These are phyloP conservation scores for Lepidium aucheri DNA, from an alignment of 345 rosid genomes.

Conservation along the genomic window DNA sequence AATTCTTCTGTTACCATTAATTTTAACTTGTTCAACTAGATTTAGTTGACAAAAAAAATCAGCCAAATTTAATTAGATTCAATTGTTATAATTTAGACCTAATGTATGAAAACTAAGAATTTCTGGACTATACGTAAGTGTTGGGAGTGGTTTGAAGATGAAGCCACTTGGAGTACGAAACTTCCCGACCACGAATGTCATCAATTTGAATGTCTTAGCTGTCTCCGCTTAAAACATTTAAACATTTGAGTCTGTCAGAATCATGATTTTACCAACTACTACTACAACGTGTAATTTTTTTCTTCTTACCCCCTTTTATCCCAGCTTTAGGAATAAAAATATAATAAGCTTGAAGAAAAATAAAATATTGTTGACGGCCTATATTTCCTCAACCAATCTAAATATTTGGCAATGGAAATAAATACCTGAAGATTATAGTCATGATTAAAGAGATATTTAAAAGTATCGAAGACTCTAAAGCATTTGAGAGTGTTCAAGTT, in stretches of 20 bases:
- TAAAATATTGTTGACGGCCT: not conserved
- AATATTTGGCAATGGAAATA: no score
- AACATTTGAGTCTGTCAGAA: conserved; percentile 10
- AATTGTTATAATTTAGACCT: no score
- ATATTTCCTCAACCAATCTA: not conserved
- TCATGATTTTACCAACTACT: conserved; percentile 12
- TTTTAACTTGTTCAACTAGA: no score
- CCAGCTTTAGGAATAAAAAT: no score
- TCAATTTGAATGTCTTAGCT: conserved; percentile 19
- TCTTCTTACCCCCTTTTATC: not conserved
- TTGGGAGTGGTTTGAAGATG: not conserved
- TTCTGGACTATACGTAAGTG: not conserved
- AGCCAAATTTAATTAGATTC: no score
- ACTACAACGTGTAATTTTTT: conserved; percentile 9
- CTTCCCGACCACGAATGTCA: conserved; percentile 6
- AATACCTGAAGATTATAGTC: no score
- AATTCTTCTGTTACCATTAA: no score
- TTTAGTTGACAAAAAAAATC: no score
- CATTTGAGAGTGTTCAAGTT: no score
- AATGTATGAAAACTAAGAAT: not conserved
- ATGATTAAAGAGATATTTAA: no score
- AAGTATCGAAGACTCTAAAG: no score
- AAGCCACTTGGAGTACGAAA: conserved; percentile 12
- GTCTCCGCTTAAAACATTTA: conserved; percentile 10
- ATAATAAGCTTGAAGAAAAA: no score